Conservation (phyloP, 78 protist species). For the Polysphondylium violaceum region DNA sequence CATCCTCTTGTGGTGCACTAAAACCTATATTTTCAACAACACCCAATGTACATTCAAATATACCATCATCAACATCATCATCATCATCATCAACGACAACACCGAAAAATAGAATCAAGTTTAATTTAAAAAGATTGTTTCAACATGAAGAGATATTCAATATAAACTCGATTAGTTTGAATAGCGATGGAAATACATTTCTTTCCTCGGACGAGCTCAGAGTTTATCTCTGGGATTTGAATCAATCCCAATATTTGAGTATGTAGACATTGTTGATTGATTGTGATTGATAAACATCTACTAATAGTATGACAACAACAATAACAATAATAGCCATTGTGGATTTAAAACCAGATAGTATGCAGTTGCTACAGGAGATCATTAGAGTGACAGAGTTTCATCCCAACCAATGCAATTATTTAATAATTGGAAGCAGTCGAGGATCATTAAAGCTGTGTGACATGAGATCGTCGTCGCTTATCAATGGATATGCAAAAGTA, state of each 20-base stretch:
- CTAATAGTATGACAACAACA: not conserved
- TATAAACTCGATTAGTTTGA: constrained; percentile 63
- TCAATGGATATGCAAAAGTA: constrained; percentile 10
- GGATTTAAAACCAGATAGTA: constrained; percentile 66
- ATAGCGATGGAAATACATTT: constrained; percentile 74
- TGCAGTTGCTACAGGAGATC: constrained; percentile 50
- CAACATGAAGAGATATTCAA: constrained; percentile 76
- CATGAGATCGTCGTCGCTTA: constrained; percentile 46
- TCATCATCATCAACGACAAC: not conserved
- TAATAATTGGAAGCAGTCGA: constrained; percentile 57
- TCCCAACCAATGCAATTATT: constrained; percentile 45
- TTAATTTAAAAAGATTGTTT: constrained; percentile 19
- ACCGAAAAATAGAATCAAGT: constrained; percentile 22
- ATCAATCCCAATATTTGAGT: constrained; percentile 56
- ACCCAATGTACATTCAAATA: not conserved
- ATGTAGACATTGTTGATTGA: not conserved
- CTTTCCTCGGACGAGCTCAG: constrained; percentile 73
- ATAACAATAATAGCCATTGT: constrained; percentile 37
- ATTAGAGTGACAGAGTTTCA: constrained; percentile 75
- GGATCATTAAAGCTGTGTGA: constrained; percentile 57
- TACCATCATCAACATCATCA: not conserved
- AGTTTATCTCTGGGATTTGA: constrained; percentile 77
- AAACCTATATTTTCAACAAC: not conserved
- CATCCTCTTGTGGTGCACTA: not conserved
- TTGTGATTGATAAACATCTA: too few species aligned